Evolutionary conservation across 352 stramenopile species (phyloP).

Genomic region (Lagenidium giganteum): DNA sequence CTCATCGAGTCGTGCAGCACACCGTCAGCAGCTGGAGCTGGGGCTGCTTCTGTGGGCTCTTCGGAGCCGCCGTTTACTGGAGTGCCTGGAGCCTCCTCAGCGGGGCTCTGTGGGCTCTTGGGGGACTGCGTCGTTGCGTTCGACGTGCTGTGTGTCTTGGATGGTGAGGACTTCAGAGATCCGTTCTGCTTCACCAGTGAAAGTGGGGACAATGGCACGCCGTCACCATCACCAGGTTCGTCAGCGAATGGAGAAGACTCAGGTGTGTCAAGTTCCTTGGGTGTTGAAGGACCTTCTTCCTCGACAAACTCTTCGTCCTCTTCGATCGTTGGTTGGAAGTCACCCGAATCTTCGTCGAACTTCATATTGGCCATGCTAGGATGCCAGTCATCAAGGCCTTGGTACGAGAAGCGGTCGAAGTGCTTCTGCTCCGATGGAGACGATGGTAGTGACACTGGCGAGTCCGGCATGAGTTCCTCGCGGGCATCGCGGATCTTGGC

Average conservation of each 20-base stretch:
- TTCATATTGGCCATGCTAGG: constrained; percentile 60
- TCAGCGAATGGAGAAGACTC: too few species aligned
- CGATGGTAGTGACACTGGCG: constrained; percentile 53
- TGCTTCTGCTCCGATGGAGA: constrained; percentile 64
- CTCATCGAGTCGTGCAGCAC: too few species aligned
- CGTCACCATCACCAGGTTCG: constrained; percentile 1
- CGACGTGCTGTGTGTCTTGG: too few species aligned
- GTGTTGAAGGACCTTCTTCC: constrained; percentile 18
- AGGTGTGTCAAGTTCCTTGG: constrained; percentile 22
- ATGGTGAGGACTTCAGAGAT: background rate
- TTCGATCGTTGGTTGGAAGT: constrained; percentile 54
- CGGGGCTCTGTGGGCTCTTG: too few species aligned
- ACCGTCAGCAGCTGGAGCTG: too few species aligned
- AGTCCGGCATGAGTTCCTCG: constrained; percentile 72
- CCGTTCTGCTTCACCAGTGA: constrained; percentile 10
- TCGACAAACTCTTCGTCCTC: constrained; percentile 59
- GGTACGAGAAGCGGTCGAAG: constrained; percentile 74
- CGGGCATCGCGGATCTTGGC: constrained; percentile 63
- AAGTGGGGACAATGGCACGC: constrained; percentile 5
- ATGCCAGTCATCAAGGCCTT: constrained; percentile 52
- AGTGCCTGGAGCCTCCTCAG: too few species aligned
- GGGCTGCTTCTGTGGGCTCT: too few species aligned
- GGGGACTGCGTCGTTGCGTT: too few species aligned
- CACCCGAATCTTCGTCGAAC: constrained; percentile 50
- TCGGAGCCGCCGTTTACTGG: too few species aligned